Base-by-base conservation (phyloP, 805 yeast genomes). In the Kazachstania kunashirensis region DNA sequence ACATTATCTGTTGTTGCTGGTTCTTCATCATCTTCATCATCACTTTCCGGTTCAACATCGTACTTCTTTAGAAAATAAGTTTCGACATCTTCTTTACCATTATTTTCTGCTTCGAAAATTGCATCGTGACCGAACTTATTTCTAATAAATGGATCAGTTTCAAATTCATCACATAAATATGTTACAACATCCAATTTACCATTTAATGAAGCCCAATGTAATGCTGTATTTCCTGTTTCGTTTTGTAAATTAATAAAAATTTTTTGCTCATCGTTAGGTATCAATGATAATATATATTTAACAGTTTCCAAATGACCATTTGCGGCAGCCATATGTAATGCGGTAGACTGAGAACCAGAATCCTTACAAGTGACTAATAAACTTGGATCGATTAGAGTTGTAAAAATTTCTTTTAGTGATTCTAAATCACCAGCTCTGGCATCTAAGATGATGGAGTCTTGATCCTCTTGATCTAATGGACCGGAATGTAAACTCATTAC, bases 161-260 rank as follows among this genome's bases (percentile, higher is more conserved):
- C 70, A 47, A 73, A 82, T 39, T 74, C 69, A 15, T 82, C 89
- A 57, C 89, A 78, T 30, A 92, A 63, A 10, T 73, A 49, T 55
- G 80, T 62, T 15, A 84, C 89, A 7, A 79, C 65, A 3, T 72
- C 77, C 39, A 84, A 58, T 49, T 86, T 86, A 1, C 96, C 97
- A 50, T 84, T 86, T 46, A 77, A 72, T 0, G 94, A 72, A 0
- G 97, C 96, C 99, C 99, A 92, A 57, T 92, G 97, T 45, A 92
- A 67, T 1, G 97, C 82, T 0, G 98, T 88, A 57, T 92, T 92
- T 2, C 97, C 98, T 15, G 81, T 75, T 34, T 75, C 81, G 55
- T 92, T 92, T 38, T 65, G 68, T 14, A 59, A 51, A 42, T 74
- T 70, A 14, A 76, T 68, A 28, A 72, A 58, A 12, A 47, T 44